Conservation (phyloP, 2,329 filamentous ascomycete genomes). For the Epichloe glyceriae region DNA sequence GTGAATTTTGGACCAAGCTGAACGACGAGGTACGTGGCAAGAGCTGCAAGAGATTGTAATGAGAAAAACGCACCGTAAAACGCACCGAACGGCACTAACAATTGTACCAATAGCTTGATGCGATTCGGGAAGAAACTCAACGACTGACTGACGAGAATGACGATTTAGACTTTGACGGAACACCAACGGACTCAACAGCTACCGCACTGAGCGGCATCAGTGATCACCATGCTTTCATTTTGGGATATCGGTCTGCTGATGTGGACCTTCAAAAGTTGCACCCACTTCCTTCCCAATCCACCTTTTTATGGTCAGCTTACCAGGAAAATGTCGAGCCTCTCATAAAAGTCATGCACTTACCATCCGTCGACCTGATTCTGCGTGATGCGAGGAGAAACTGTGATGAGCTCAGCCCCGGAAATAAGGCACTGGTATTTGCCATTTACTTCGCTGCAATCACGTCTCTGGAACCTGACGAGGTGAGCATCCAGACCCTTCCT, state of each 20-base stretch:
- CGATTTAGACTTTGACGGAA: constrained; percentile 49
- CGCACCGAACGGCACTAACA: background rate
- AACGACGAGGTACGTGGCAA: constrained; percentile 49
- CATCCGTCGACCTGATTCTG: constrained; percentile 49
- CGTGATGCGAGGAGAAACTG: constrained; percentile 47
- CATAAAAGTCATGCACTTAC: constrained; percentile 58
- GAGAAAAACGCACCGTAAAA: background rate
- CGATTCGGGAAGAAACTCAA: constrained; percentile 36
- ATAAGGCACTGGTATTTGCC: constrained; percentile 52
- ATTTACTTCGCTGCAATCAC: constrained; percentile 46
- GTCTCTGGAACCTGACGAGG: constrained; percentile 48
- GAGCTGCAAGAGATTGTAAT: background rate
- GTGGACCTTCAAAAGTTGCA: constrained; percentile 54
- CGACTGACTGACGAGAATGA: constrained; percentile 30
- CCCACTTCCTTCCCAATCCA: constrained; percentile 51
- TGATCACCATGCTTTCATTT: constrained; percentile 59
- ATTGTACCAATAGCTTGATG: constrained; percentile 17
- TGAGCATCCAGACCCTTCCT: constrained; percentile 14
- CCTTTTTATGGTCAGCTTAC: constrained; percentile 56
- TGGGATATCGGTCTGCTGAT: constrained; percentile 59
- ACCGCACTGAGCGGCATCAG: constrained; percentile 18
- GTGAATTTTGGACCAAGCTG: constrained; percentile 62
- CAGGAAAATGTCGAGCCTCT: constrained; percentile 63
- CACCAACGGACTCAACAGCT: constrained; percentile 29
- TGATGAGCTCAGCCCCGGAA: constrained; percentile 39